These are phyloP conservation scores for Mikania micrantha DNA, from an alignment of 129 eudicot species.

Conservation along the genomic window DNA sequence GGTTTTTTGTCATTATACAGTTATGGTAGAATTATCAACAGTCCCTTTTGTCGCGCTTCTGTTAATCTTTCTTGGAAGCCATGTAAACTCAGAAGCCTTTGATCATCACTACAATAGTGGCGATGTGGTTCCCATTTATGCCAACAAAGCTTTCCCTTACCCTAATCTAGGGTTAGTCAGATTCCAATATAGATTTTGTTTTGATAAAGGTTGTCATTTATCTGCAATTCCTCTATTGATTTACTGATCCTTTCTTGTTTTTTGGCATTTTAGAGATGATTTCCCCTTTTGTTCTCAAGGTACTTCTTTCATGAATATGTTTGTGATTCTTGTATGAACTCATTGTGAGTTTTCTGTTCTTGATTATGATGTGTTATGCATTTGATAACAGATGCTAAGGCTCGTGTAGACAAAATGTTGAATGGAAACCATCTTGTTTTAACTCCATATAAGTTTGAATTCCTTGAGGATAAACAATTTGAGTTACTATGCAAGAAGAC, in stretches of 20 bases:
- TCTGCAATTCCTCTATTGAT: neutral
- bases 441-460: conserved; percentile 27
- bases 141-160: conserved; percentile 25
- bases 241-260: conserved; percentile 7
- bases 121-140: conserved; percentile 29
- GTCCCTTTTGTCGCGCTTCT: conserved; percentile 4
- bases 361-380: neutral
- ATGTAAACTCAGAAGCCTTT: conserved; percentile 11
- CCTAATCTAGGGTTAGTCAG: conserved; percentile 16
- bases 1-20: too few relatives aligned
- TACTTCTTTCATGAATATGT: neutral
- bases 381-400: conserved; percentile 16
- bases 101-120: conserved; percentile 29
- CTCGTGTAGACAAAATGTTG: conserved; percentile 20
- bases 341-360: neutral
- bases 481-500: conserved; percentile 35
- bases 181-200: neutral
- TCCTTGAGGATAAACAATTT: conserved; percentile 16
- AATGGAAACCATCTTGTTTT: conserved; percentile 21
- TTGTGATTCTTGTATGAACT: neutral
- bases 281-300: conserved; percentile 17
- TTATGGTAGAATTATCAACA: neutral
- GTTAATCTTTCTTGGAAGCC: conserved; percentile 4
- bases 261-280: conserved; percentile 8
- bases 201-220: neutral